Evolutionary conservation across 768 basidiomycete species (phyloP).

Genomic region (Dacryopinax spathularia): DNA sequence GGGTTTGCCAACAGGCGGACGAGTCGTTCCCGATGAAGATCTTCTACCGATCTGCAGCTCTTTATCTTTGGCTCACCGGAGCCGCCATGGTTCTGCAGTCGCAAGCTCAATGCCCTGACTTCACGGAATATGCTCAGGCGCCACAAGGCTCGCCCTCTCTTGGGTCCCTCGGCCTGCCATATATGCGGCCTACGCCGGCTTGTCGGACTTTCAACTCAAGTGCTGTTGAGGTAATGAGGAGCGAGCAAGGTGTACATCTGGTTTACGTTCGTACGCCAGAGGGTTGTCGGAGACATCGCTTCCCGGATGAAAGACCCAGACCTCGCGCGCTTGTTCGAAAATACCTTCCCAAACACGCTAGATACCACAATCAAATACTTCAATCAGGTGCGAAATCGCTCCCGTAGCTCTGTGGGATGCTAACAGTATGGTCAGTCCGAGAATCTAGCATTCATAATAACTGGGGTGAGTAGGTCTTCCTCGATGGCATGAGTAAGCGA

Average conservation of each 20-base stretch:
- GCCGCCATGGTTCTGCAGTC: neutral
- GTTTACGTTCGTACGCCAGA: slow-evolving; percentile 25
- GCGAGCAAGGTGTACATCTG: neutral
- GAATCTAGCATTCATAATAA: slow-evolving; percentile 68
- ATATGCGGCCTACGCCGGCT: slow-evolving; percentile 52
- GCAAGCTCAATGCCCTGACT: slow-evolving; percentile 42
- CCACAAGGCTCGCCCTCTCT: slow-evolving; percentile 47
- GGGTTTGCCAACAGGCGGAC: neutral
- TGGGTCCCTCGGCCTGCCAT: slow-evolving; percentile 51
- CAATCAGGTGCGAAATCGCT: slow-evolving; percentile 30
- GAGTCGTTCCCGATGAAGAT: neutral
- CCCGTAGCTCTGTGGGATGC: neutral
- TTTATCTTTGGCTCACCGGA: neutral
- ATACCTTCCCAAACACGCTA: slow-evolving; percentile 73
- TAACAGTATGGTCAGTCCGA: slow-evolving; percentile 30
- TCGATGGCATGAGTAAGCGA: neutral
- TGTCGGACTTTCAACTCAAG: slow-evolving; percentile 67
- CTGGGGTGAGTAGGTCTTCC: slow-evolving; percentile 38
- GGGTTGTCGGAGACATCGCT: slow-evolving; percentile 64
- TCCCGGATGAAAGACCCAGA: slow-evolving; percentile 59
- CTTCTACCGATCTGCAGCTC: neutral
- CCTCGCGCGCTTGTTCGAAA: slow-evolving; percentile 63
- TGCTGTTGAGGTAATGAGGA: slow-evolving; percentile 45
- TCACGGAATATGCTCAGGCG: slow-evolving; percentile 32
- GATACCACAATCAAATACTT: slow-evolving; percentile 73